A percentile compares a stretch with the other conserved stretches of the same genome.
These are phyloP conservation scores for Fusarium sp. DNA, from an alignment of 2,329 filamentous ascomycete genomes.

Conservation along the genomic window DNA sequence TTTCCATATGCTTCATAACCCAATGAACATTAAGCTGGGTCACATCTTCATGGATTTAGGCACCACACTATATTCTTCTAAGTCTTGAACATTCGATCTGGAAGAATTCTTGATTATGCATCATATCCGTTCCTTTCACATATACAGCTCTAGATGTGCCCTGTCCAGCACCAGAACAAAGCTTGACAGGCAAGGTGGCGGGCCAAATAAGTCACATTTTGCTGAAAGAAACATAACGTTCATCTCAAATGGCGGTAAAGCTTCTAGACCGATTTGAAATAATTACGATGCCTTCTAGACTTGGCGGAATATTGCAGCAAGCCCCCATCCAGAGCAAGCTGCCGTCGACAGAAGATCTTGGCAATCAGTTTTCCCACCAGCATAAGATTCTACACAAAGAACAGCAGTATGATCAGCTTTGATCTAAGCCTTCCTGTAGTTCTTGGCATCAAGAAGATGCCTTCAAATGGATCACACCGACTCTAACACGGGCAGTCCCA, in stretches of 20 bases:
- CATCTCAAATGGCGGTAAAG: background rate
- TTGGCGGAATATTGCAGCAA: slow-evolving; percentile 7
- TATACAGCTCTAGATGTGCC: background rate
- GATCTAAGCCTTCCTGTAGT: background rate
- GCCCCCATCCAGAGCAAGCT: slow-evolving; percentile 12
- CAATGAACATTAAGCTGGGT: background rate
- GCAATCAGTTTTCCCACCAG: slow-evolving; percentile 3
- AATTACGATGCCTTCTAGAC: background rate
- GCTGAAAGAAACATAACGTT: background rate
- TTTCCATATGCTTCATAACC: background rate
- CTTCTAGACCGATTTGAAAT: background rate
- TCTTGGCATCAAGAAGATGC: background rate
- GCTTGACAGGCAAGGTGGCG: background rate
- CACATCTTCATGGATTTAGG: background rate
- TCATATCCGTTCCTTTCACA: background rate
- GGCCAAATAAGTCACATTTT: background rate
- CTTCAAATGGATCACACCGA: background rate
- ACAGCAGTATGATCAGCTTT: background rate
- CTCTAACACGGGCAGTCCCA: background rate
- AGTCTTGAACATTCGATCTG: background rate
- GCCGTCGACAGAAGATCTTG: background rate
- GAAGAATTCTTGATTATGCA: background rate
- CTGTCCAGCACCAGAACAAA: background rate
- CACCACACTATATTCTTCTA: background rate
- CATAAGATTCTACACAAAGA: background rate